Evolutionary conservation across 2,329 filamentous ascomycete genomes (phyloP).

Genomic region (Nemania sp.): DNA sequence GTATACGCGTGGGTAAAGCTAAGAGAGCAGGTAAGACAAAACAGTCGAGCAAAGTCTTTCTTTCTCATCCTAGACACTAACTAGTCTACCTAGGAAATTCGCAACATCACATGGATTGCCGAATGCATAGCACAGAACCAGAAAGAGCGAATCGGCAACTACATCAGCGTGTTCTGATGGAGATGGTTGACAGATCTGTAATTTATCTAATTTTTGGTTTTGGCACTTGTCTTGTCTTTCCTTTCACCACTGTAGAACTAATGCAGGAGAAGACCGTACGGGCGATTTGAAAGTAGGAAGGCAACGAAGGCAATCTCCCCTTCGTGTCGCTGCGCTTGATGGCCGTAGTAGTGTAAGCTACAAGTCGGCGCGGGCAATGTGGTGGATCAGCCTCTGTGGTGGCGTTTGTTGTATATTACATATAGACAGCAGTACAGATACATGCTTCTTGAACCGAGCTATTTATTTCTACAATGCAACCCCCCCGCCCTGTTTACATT

Average conservation of each 20-base stretch:
- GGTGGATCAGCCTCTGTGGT: constrained; percentile 13
- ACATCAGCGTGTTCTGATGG: constrained; percentile 93
- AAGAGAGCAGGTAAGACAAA: constrained; percentile 82
- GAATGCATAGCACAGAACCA: constrained; percentile 99
- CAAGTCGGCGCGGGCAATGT: constrained; percentile 7
- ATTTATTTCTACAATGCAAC: constrained; percentile 28
- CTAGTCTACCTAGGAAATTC: constrained; percentile 75
- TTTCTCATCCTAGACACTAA: constrained; percentile 11
- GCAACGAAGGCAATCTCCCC: constrained; percentile 24
- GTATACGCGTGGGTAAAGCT: constrained; percentile 98
- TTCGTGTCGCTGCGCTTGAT: constrained; percentile 18
- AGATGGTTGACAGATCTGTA: constrained; percentile 6
- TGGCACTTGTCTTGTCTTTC: constrained; percentile 25
- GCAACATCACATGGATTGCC: constrained; percentile 99
- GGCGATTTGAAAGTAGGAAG: constrained; percentile 25
- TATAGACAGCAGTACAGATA: constrained; percentile 39
- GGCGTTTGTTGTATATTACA: constrained; percentile 46
- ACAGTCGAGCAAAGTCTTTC: neutral
- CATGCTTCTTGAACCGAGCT: constrained; percentile 29
- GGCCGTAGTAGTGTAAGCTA: constrained; percentile 8
- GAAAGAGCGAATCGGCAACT: constrained; percentile 98
- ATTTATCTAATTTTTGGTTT: no score
- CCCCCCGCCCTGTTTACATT: constrained; percentile 32
- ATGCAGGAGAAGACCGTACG: constrained; percentile 41
- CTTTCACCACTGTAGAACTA: constrained; percentile 50